phyloP scores from a whole-genome alignment of 306 rosid genomes.

The Ziziphus jujuba region DNA sequence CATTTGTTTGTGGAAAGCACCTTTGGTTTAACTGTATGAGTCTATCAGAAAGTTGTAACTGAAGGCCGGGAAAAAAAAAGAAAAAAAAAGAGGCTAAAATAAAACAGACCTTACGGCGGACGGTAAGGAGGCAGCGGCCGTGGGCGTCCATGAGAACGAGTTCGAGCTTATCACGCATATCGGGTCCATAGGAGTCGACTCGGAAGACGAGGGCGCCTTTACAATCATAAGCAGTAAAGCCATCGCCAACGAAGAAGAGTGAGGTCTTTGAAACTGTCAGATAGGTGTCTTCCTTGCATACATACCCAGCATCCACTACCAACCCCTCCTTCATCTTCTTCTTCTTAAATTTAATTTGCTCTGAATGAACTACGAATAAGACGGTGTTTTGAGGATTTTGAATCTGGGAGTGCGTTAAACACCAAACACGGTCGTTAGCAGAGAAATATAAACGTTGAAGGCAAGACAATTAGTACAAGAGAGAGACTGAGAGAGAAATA shows the following conservation, averaged over 20 bases:
- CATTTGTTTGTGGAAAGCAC: no score
- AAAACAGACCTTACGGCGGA: slow-evolving; percentile 62
- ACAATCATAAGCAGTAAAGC: slow-evolving; percentile 74
- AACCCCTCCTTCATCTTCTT: slow-evolving; percentile 41
- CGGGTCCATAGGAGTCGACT: slow-evolving; percentile 80
- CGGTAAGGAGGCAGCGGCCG: slow-evolving; percentile 91
- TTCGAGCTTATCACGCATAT: slow-evolving; percentile 51
- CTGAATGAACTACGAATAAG: no score
- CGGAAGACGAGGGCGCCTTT: slow-evolving; percentile 76
- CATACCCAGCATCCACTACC: slow-evolving; percentile 48
- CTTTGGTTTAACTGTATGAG: no score
- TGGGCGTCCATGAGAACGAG: slow-evolving; percentile 84
- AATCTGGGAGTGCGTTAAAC: neutral
- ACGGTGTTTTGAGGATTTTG: neutral
- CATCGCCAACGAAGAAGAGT: slow-evolving; percentile 76
- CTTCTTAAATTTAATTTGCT: no score
- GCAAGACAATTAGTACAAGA: no score
- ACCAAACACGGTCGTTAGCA: neutral
- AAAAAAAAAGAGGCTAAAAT: no score
- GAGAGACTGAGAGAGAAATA: neutral
- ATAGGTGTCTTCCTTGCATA: slow-evolving; percentile 50
- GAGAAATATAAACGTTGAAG: neutral
- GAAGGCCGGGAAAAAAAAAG: neutral
- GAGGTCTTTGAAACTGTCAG: slow-evolving; percentile 89
- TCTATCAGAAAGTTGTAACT: no score